Conservation (phyloP, 495 filamentous ascomycete genomes). For the Tetracladium setigerum region DNA sequence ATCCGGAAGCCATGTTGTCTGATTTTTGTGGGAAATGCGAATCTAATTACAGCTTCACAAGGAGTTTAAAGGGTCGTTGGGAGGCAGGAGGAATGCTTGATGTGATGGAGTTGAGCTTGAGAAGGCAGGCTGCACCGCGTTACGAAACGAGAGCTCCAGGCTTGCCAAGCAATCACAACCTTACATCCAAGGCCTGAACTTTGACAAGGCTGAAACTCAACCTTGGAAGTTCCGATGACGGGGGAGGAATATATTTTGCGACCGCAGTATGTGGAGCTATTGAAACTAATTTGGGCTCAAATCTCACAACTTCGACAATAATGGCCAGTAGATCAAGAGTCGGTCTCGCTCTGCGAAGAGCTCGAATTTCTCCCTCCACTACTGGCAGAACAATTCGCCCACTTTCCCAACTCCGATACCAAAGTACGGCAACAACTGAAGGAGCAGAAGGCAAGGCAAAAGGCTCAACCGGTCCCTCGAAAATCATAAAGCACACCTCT, state of each 20-base stretch:
- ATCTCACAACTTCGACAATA: neutral
- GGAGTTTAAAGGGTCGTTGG: neutral
- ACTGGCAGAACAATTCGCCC: conserved; percentile 7
- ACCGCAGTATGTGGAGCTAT: too few species aligned
- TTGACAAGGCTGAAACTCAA: conserved; percentile 1
- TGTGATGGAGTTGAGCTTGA: conserved; percentile 10
- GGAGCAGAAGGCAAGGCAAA: conserved; percentile 25
- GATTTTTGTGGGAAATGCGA: neutral
- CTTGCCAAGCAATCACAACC: neutral
- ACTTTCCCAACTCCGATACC: conserved; percentile 20
- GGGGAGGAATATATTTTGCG: too few species aligned
- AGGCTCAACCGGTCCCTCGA: conserved; percentile 28
- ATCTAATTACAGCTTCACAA: conserved; percentile 1
- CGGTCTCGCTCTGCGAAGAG: conserved; percentile 13
- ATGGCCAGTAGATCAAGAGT: conserved; percentile 21
- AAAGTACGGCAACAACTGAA: conserved; percentile 34
- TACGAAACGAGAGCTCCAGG: conserved; percentile 12
- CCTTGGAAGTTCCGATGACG: neutral
- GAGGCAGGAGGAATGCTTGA: neutral
- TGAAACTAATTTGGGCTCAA: neutral
- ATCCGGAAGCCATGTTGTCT: conserved; percentile 68
- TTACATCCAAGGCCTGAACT: neutral
- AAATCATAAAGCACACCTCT: conserved; percentile 65
- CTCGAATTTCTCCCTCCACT: conserved; percentile 1
- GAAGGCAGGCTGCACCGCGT: conserved; percentile 20